Percentiles rank a stretch among this genome's conserved stretches.
phyloP scores from a whole-genome alignment of 495 filamentous ascomycete species.

The Rusavskia elegans region DNA sequence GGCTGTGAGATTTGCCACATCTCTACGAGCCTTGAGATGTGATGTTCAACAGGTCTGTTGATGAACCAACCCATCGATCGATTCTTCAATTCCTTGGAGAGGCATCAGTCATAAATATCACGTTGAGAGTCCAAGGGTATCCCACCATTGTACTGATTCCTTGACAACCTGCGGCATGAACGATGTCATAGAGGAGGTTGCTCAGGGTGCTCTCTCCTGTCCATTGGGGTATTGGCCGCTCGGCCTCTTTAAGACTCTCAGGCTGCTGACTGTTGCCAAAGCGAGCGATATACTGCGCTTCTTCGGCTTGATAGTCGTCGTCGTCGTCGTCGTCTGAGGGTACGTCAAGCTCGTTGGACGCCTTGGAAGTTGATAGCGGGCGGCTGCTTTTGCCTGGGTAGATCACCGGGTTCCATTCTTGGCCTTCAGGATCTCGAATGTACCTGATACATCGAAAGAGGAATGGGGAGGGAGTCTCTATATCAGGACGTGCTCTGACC shows the following conservation, averaged over 20 bases:
- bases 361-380: conserved; percentile 15
- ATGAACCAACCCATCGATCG: conserved; percentile 36
- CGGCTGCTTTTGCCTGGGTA: conserved; percentile 29
- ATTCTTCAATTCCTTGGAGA: conserved; percentile 29
- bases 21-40: conserved; percentile 38
- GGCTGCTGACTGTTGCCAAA: conserved; percentile 16
- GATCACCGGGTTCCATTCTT: conserved; percentile 39
- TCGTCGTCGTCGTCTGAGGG: conserved; percentile 23
- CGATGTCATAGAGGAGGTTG: conserved; percentile 38
- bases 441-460: conserved; percentile 51
- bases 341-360: conserved; percentile 19
- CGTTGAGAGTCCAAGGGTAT: conserved; percentile 1
- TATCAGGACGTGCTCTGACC: conserved; percentile 43
- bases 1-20: conserved; percentile 48
- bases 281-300: conserved; percentile 9
- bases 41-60: conserved; percentile 40
- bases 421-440: conserved; percentile 50
- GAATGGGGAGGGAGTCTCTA: conserved; percentile 15
- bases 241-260: conserved; percentile 19
- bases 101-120: conserved; percentile 2
- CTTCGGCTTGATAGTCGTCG: conserved; percentile 13
- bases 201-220: conserved; percentile 31
- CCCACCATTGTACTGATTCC: conserved; percentile 36
- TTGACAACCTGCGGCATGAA: conserved; percentile 30
- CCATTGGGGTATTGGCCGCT: conserved; percentile 35